Percentiles rank a stretch among this genome's conserved stretches.
phyloP scores from a whole-genome alignment of 139 green algal species.

The Desmodesmus armatus region DNA sequence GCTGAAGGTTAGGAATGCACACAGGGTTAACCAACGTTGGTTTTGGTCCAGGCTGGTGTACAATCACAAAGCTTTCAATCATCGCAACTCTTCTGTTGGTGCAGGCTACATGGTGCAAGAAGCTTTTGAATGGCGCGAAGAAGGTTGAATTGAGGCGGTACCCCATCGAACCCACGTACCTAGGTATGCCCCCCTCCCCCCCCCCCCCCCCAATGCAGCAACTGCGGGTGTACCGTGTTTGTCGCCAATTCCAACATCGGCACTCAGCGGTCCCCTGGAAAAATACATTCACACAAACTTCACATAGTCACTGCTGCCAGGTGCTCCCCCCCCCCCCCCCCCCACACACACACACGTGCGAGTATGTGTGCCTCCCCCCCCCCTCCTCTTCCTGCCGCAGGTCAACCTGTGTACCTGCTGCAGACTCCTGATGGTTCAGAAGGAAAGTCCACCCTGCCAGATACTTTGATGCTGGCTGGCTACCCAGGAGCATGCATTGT shows the following conservation, averaged over 20 bases:
- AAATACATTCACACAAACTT: no score
- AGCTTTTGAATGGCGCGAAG: conserved; percentile 37
- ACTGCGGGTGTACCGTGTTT: no score
- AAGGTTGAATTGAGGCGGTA: conserved; percentile 37
- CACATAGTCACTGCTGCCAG: no score
- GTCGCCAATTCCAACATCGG: no score
- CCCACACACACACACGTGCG: no score
- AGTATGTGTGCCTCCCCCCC: no score
- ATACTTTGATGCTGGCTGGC: background rate
- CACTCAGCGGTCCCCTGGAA: no score
- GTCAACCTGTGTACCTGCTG: conserved; percentile 24
- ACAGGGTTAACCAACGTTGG: no score
- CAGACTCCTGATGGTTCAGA: conserved; percentile 40
- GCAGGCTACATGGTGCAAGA: conserved; percentile 35
- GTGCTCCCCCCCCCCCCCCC: no score
- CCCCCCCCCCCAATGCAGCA: no score
- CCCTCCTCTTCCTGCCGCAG: background rate
- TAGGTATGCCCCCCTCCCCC: background rate
- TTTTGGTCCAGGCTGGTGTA: no score
- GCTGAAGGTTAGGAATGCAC: conserved; percentile 37
- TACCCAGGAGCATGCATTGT: conserved; percentile 24
- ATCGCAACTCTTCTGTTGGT: background rate
- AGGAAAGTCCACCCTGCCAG: conserved; percentile 37
- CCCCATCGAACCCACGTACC: background rate
- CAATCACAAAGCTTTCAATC: no score